Conservation (phyloP, 306 rosid genomes). For the Trichosanthes cucumerina region DNA sequence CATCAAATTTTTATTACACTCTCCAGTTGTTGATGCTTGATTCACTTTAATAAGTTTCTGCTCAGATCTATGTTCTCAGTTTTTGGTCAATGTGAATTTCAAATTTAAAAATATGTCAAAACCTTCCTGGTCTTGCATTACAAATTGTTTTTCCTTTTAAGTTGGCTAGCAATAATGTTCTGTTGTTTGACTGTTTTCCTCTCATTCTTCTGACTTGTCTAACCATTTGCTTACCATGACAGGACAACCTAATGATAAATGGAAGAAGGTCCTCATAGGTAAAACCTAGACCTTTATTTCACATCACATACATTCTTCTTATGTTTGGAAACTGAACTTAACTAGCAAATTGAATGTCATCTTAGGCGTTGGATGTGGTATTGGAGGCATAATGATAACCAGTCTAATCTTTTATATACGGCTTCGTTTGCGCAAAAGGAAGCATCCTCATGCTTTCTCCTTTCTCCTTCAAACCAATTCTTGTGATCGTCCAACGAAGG, state of each 20-base stretch:
- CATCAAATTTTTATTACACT: too few relatives aligned
- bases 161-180: not conserved
- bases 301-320: not conserved
- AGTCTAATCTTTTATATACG: not conserved
- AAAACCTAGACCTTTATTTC: slow-evolving; percentile 3
- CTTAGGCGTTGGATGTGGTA: slow-evolving; percentile 19
- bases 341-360: not conserved
- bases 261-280: slow-evolving; percentile 27
- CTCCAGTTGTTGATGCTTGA: too few relatives aligned
- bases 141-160: too few relatives aligned
- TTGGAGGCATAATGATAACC: slow-evolving; percentile 7
- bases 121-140: not conserved
- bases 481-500: slow-evolving; percentile 20
- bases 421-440: slow-evolving; percentile 18
- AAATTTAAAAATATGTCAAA: too few relatives aligned
- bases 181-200: not conserved
- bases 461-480: slow-evolving; percentile 31
- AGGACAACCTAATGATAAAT: not conserved
- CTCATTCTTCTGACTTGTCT: not conserved
- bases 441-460: slow-evolving; percentile 15
- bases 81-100: too few relatives aligned
- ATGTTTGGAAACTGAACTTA: not conserved
- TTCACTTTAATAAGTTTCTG: too few relatives aligned
- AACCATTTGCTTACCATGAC: not conserved
- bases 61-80: too few relatives aligned